Percentiles rank a stretch among this genome's conserved stretches.
phyloP scores from a whole-genome alignment of 1,139 yeast genomes.

The Kodamaea fungicola region DNA sequence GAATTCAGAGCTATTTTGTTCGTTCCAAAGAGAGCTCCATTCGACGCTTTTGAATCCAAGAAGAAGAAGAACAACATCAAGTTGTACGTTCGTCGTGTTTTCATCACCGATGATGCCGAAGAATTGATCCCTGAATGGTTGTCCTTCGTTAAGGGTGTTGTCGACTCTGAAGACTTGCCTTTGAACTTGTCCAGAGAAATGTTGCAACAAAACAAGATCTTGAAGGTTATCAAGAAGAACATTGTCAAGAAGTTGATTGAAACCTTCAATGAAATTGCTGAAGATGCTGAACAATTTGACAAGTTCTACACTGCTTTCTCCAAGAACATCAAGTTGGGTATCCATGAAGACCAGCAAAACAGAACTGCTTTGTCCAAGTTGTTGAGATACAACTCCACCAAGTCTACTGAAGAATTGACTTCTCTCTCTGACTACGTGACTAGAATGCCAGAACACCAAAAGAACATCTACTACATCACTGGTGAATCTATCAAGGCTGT shows the following conservation, averaged over 20 bases:
- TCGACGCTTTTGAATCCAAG: slow-evolving; percentile 94
- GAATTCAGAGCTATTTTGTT: slow-evolving; percentile 98
- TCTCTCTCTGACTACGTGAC: slow-evolving; percentile 96
- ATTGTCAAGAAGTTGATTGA: slow-evolving; percentile 98
- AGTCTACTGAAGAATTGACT: slow-evolving; percentile 89
- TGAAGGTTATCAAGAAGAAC: slow-evolving; percentile 99
- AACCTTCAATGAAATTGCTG: slow-evolving; percentile 98
- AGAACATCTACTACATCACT: slow-evolving; percentile 98
- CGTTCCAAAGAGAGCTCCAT: slow-evolving; percentile 99
- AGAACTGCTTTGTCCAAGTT: slow-evolving; percentile 93
- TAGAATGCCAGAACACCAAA: slow-evolving; percentile 99
- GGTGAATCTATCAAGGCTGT: slow-evolving; percentile 98
- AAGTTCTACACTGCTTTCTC: slow-evolving; percentile 98
- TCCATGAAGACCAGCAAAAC: slow-evolving; percentile 99
- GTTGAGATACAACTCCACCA: slow-evolving; percentile 95
- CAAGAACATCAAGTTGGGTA: slow-evolving; percentile 98
- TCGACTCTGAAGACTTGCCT: slow-evolving; percentile 99
- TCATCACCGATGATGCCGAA: slow-evolving; percentile 99
- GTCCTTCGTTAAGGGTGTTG: slow-evolving; percentile 97
- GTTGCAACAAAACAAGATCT: slow-evolving; percentile 99
- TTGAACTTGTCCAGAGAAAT: slow-evolving; percentile 99
- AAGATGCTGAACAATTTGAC: slow-evolving; percentile 97
- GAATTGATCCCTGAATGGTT: slow-evolving; percentile 99
- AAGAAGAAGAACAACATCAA: slow-evolving; percentile 99
- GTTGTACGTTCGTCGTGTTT: slow-evolving; percentile 98